A percentile compares a stretch with the other conserved stretches of the same genome.
These are phyloP conservation scores for Ustilago vetiveriae DNA, from an alignment of 1,284 basidiomycete species.

Conservation along the genomic window DNA sequence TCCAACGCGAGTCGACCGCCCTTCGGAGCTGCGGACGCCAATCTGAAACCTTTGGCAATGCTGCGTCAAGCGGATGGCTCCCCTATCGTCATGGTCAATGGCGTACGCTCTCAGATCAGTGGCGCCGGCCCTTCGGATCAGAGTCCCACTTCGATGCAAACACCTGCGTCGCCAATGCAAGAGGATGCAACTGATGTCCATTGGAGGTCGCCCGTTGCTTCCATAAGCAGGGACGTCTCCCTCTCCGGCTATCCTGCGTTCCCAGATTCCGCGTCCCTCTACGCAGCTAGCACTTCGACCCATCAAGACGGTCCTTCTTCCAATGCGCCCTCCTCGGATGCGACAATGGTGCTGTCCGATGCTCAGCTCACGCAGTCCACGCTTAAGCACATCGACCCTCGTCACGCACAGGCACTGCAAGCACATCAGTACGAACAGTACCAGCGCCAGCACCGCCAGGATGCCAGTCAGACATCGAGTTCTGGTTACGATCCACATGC, in stretches of 20 bases:
- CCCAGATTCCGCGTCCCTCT: constrained; percentile 56
- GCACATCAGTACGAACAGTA: constrained; percentile 47
- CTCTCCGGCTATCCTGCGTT: constrained; percentile 55
- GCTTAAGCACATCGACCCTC: constrained; percentile 17
- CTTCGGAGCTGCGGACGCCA: constrained; percentile 48
- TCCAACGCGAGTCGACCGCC: constrained; percentile 26
- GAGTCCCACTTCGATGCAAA: constrained; percentile 2
- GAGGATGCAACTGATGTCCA: constrained; percentile 42
- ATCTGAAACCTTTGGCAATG: constrained; percentile 34
- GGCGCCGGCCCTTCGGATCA: not conserved
- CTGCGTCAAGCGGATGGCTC: constrained; percentile 36
- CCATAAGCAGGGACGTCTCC: constrained; percentile 20
- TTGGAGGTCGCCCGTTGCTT: constrained; percentile 32
- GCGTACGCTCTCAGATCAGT: constrained; percentile 9
- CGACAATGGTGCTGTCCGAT: constrained; percentile 22
- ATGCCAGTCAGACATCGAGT: constrained; percentile 7
- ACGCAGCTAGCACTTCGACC: constrained; percentile 36
- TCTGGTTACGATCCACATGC: constrained; percentile 35
- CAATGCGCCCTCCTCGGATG: constrained; percentile 19
- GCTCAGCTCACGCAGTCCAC: constrained; percentile 32
- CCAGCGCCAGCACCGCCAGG: constrained; percentile 29
- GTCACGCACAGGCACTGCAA: constrained; percentile 24
- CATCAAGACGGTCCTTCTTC: constrained; percentile 35
- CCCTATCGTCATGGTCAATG: constrained; percentile 23
- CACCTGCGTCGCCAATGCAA: constrained; percentile 48